phyloP scores from a whole-genome alignment of 768 basidiomycete genomes.

The Suillus cothurnatus region DNA sequence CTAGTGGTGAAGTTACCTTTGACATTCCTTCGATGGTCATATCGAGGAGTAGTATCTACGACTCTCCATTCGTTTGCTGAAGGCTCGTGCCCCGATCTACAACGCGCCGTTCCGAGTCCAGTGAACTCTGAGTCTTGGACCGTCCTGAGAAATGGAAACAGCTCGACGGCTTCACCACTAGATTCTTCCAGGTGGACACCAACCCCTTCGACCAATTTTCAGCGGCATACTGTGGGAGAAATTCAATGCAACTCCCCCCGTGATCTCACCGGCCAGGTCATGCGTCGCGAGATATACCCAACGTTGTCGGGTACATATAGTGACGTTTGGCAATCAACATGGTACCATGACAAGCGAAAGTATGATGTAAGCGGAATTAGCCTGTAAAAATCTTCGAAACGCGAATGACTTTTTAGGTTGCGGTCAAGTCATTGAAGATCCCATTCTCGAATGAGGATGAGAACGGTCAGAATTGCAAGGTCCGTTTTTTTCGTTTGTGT shows the following conservation, averaged over 20 bases:
- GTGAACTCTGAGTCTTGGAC: not conserved
- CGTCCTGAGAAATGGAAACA: not conserved
- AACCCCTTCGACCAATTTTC: not conserved
- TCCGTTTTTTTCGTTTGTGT: not conserved
- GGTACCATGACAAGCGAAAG: not conserved
- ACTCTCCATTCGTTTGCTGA: not conserved
- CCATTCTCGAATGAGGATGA: not conserved
- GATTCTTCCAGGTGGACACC: not conserved
- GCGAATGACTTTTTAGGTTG: not conserved
- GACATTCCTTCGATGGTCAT: not conserved
- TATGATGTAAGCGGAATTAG: not conserved
- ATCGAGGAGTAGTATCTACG: not conserved
- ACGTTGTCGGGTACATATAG: slow-evolving; percentile 1
- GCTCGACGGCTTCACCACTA: not conserved
- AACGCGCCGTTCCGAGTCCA: not conserved
- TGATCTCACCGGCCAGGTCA: not conserved
- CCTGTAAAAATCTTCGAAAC: not conserved
- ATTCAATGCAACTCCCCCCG: not conserved
- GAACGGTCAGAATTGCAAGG: not conserved
- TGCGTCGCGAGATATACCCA: not conserved
- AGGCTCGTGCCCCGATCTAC: not conserved
- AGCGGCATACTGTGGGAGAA: not conserved
- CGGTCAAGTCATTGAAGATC: slow-evolving; percentile 1
- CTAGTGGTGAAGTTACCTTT: not conserved
- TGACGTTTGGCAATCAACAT: not conserved